phyloP scores from a whole-genome alignment of 2,329 filamentous ascomycete species.

The Neonectria faginata region DNA sequence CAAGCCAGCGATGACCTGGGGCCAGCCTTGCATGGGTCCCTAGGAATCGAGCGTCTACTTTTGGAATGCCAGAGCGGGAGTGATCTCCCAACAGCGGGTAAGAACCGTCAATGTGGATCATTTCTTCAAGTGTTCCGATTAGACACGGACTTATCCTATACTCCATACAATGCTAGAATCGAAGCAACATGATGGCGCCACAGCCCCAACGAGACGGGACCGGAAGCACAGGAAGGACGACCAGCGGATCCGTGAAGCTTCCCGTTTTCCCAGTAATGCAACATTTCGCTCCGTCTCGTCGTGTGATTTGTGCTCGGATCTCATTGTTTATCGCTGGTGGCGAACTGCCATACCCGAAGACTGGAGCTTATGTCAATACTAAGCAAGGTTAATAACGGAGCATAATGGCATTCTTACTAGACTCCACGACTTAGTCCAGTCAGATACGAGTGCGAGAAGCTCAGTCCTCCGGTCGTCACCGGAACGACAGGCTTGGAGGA shows the following conservation, averaged over 20 bases:
- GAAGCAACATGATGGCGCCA: background rate
- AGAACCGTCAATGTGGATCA: constrained; percentile 37
- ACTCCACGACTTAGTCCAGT: constrained; percentile 47
- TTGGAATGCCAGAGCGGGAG: constrained; percentile 41
- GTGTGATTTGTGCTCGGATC: constrained; percentile 2
- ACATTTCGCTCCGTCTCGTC: constrained; percentile 26
- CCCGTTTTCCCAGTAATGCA: constrained; percentile 30
- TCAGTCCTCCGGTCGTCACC: background rate
- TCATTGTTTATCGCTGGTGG: constrained; percentile 8
- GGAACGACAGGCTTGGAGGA: constrained; percentile 9
- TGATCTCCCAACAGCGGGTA: constrained; percentile 49
- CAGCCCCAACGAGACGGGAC: constrained; percentile 6
- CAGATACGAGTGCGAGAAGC: constrained; percentile 22
- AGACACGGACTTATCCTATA: constrained; percentile 6
- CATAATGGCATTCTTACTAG: constrained; percentile 31
- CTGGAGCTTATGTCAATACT: background rate
- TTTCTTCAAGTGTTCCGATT: constrained; percentile 3
- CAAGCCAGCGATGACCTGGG: constrained; percentile 44
- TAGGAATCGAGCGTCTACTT: constrained; percentile 47
- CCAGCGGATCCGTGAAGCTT: constrained; percentile 18
- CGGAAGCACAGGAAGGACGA: constrained; percentile 14
- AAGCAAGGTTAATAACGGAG: background rate
- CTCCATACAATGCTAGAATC: background rate
- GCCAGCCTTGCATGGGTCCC: constrained; percentile 46
- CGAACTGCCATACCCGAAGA: background rate